phyloP scores from a whole-genome alignment of 2,329 filamentous ascomycete genomes.

The Xylaria sp. region DNA sequence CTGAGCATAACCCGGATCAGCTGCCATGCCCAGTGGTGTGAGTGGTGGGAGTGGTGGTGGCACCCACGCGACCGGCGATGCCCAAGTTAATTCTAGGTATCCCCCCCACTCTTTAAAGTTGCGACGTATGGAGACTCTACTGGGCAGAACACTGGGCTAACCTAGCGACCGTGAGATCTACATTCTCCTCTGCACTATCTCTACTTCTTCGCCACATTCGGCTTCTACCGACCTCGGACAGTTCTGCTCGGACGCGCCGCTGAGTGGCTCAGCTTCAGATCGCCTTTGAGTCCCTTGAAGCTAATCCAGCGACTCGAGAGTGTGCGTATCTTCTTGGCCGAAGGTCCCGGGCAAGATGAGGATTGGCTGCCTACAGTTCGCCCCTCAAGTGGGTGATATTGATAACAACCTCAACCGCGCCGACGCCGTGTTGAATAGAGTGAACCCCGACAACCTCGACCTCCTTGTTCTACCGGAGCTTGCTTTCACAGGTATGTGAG shows the following conservation, averaged over 20 bases:
- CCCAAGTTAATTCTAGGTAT: background rate
- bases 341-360: slow-evolving; percentile 48
- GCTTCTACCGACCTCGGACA: background rate
- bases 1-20: too few species aligned
- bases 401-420: slow-evolving; percentile 73
- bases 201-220: background rate
- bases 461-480: slow-evolving; percentile 77
- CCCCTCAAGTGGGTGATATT: slow-evolving; percentile 71
- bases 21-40: too few species aligned
- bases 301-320: background rate
- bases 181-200: background rate
- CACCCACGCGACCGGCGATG: too few species aligned
- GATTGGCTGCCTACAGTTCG: slow-evolving; percentile 74
- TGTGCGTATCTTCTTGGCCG: background rate
- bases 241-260: background rate
- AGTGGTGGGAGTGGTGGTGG: too few species aligned
- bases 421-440: slow-evolving; percentile 63
- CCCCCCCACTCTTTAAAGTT: slow-evolving; percentile 1
- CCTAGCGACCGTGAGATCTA: background rate
- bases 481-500: slow-evolving; percentile 68
- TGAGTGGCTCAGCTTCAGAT: background rate
- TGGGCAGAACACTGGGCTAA: background rate
- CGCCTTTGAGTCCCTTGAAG: background rate
- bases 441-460: slow-evolving; percentile 62
- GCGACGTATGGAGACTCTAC: background rate